Conservation (phyloP, 192 early-diverging fungal genomes). For the Geranomyces variabilis region DNA sequence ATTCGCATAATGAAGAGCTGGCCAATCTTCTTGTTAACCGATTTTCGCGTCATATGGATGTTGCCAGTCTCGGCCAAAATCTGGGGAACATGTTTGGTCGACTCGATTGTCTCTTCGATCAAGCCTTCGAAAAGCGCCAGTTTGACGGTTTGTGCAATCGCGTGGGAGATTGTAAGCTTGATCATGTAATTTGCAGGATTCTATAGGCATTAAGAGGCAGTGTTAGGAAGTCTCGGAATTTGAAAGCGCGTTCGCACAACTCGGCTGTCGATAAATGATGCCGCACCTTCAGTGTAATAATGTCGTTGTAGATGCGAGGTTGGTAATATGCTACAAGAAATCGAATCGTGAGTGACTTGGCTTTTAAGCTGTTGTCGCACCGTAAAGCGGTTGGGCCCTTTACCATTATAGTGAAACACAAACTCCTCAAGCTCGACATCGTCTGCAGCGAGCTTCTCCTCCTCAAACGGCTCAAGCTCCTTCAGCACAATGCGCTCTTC, state of each 20-base stretch:
- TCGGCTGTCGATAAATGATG: too few species aligned
- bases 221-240: slow-evolving; percentile 58
- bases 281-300: slow-evolving; percentile 72
- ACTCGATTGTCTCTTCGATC: slow-evolving; percentile 89
- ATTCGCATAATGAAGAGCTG: slow-evolving; percentile 75
- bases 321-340: slow-evolving; percentile 47
- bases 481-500: slow-evolving; percentile 79
- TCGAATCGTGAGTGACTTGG: too few species aligned
- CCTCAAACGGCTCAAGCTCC: slow-evolving; percentile 73
- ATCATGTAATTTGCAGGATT: slow-evolving; percentile 72
- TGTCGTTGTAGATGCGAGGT: slow-evolving; percentile 83
- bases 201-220: slow-evolving; percentile 21
- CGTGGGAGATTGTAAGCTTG: slow-evolving; percentile 94
- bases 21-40: slow-evolving; percentile 92
- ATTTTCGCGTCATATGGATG: slow-evolving; percentile 86
- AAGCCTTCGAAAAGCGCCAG: slow-evolving; percentile 89
- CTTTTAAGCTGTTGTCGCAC: too few species aligned
- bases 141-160: slow-evolving; percentile 93
- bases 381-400: neutral
- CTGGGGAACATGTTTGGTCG: slow-evolving; percentile 86
- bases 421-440: slow-evolving; percentile 77
- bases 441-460: slow-evolving; percentile 61
- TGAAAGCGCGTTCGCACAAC: slow-evolving; percentile 31
- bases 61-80: slow-evolving; percentile 92
- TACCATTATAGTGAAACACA: slow-evolving; percentile 78